These are phyloP conservation scores for Verticillium dahliae DNA, from an alignment of 2,329 filamentous ascomycete genomes.

Conservation along the genomic window DNA sequence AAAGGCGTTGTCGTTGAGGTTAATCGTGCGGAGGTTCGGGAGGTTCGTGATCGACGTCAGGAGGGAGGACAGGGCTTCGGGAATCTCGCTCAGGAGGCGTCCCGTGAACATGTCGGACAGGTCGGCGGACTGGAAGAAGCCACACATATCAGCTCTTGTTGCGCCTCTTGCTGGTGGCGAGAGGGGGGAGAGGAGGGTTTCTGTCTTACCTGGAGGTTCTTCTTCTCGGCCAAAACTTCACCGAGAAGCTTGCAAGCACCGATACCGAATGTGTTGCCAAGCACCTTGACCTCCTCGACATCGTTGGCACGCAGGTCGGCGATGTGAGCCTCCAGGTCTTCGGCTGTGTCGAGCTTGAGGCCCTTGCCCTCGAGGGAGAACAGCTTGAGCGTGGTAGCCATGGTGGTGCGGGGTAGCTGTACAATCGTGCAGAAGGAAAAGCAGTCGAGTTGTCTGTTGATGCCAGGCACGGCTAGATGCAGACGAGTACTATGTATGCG, in stretches of 20 bases:
- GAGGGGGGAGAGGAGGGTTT: not conserved
- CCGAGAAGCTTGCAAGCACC: slow-evolving; percentile 82
- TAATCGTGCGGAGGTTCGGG: slow-evolving; percentile 80
- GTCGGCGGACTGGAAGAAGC: slow-evolving; percentile 59
- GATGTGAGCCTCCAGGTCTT: slow-evolving; percentile 81
- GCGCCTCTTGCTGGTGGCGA: not conserved
- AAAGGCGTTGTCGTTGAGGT: slow-evolving; percentile 97
- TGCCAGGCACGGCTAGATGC: not conserved
- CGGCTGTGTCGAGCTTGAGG: slow-evolving; percentile 85
- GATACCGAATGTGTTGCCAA: slow-evolving; percentile 89
- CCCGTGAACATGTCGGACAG: slow-evolving; percentile 97
- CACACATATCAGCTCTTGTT: not conserved
- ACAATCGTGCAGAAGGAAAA: not conserved
- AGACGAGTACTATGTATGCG: not conserved
- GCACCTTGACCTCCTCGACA: slow-evolving; percentile 77
- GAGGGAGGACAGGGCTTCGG: slow-evolving; percentile 76
- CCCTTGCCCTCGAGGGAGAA: slow-evolving; percentile 91
- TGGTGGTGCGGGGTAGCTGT: slow-evolving; percentile 3
- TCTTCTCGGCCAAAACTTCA: slow-evolving; percentile 77
- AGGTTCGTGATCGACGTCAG: slow-evolving; percentile 83
- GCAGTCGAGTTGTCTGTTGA: not conserved
- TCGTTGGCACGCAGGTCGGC: slow-evolving; percentile 66
- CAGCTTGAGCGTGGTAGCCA: slow-evolving; percentile 39
- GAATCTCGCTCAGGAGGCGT: slow-evolving; percentile 88
- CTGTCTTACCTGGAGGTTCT: slow-evolving; percentile 62